Conservation (phyloP, 352 stramenopile species). For the Globisporangium orthogonon region DNA sequence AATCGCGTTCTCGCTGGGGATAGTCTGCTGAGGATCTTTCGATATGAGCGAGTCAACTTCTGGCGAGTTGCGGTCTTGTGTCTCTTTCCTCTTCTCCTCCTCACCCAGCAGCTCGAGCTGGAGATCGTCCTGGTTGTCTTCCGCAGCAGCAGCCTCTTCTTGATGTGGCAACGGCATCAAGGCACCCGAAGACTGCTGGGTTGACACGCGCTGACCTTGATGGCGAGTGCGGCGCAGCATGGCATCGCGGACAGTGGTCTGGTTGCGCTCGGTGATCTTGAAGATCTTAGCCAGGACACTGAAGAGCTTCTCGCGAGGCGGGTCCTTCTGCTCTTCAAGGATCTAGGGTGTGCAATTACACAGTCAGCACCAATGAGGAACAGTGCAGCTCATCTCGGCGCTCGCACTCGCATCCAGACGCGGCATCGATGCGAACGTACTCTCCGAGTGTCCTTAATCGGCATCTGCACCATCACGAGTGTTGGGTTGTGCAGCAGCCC, state of each 20-base stretch:
- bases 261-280: slow-evolving; percentile 62
- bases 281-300: slow-evolving; percentile 69
- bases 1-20: not conserved
- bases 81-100: not conserved
- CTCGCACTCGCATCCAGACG: too few species aligned
- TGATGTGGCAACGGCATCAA: too few species aligned
- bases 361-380: too few species aligned
- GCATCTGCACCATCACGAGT: slow-evolving; percentile 66
- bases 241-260: slow-evolving; percentile 16
- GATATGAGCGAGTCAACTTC: not conserved
- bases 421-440: slow-evolving; percentile 18
- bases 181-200: not conserved
- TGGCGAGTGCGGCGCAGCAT: too few species aligned
- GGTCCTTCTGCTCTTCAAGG: slow-evolving; percentile 58
- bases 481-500: slow-evolving; percentile 51
- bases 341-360: slow-evolving; percentile 24
- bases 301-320: slow-evolving; percentile 64
- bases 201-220: not conserved
- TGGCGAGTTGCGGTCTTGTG: not conserved
- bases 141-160: not conserved
- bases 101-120: not conserved
- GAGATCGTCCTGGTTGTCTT: not conserved
- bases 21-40: not conserved
- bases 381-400: too few species aligned
- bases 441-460: slow-evolving; percentile 67